Base-by-base conservation (phyloP, 2,329 filamentous ascomycete species). In the Rutstroemia sp. region DNA sequence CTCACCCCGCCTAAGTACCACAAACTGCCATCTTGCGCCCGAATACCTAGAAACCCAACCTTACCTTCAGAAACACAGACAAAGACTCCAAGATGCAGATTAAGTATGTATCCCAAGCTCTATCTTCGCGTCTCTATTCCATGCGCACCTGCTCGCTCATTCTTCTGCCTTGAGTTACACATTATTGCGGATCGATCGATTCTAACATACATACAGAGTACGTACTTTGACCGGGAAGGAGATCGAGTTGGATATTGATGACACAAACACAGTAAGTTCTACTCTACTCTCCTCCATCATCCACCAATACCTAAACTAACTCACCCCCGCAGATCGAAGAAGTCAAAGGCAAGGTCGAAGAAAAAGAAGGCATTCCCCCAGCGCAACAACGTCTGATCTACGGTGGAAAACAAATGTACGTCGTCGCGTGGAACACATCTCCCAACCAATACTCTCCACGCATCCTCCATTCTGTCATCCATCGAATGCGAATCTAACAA, bases 311-410 rank as follows among this genome's bases (percentile, higher is more conserved):
- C 10, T 2, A 16, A 40, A 42, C 42, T 57, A 30, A 49, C 10
- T 39, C 21, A 2, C 34, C 12, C 10, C 25, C 25, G 16, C 34
- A 95, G 91, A 89, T 97, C 65, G 86, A 88, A 42, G 86, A 92
- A 72, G 97, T 99, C 80, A 99, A 99, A 80, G 94, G 97, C 76
- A 92, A 92, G 68, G 94, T 99, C 56, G 94, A 99, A 74, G 94
- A 99, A 78, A 97, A 97, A 76, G 94, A 97, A 72, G 94, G 94
- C 57, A 99, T 99, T 67, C 92, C 94, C 45, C 94, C 94, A 1
- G 91, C 94, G 17, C 94, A 99, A 75, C 94, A 99, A 75, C 86
- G 94, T 58, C 78, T 99, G 63, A 99, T 99, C 69, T 96, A 87
- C 70, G 91, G 92, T 54, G 94, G 94, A 68, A 99, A 99, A 78